Evolutionary conservation across 148 eudicot species (phyloP).

Genomic region (Fagopyrum homotropicum): DNA sequence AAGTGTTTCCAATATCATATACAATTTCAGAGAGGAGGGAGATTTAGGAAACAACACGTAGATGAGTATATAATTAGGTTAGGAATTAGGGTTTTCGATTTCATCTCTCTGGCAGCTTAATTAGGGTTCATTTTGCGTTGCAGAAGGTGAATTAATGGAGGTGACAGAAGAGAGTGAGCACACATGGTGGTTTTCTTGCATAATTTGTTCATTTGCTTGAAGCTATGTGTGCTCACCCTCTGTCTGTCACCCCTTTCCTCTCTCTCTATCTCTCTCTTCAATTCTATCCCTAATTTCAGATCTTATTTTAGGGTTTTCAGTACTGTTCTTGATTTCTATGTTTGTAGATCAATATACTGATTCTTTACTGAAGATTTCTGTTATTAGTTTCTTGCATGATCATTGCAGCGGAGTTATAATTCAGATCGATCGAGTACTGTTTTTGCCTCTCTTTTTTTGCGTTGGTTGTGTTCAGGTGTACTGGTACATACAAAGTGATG

Average conservation of each 20-base stretch:
- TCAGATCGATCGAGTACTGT: no score
- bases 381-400: no score
- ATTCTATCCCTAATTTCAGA: not conserved
- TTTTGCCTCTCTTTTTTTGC: no score
- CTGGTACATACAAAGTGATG: no score
- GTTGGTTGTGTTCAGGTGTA: no score
- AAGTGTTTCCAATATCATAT: not conserved
- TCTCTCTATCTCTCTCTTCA: constrained; percentile 20
- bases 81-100: not conserved
- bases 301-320: no score
- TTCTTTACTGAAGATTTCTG: no score
- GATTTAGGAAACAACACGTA: not conserved
- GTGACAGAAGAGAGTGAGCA: constrained; percentile 87
- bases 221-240: constrained; percentile 40
- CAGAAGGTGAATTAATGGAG: constrained; percentile 20
- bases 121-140: not conserved
- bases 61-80: no score
- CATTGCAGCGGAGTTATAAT: no score
- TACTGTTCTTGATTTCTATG: not conserved
- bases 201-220: constrained; percentile 18
- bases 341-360: no score
- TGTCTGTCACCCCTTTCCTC: constrained; percentile 42
- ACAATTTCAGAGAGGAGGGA: not conserved
- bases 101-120: not conserved
- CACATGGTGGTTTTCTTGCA: constrained; percentile 29